phyloP scores from a whole-genome alignment of 2,329 filamentous ascomycete genomes.

The Trichoderma hamatum region DNA sequence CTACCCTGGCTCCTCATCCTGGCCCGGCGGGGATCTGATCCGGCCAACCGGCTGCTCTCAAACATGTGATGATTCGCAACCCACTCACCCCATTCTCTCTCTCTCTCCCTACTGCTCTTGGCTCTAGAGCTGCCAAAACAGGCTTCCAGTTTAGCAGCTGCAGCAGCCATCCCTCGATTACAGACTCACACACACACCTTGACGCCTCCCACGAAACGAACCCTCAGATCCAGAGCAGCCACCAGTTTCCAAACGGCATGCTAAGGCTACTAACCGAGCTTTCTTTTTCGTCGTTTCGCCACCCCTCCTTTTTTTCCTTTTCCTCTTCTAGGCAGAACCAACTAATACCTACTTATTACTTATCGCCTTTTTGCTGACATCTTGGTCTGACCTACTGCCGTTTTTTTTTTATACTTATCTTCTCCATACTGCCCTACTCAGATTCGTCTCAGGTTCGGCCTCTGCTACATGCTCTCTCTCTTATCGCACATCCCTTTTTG shows the following conservation, averaged over 20 bases:
- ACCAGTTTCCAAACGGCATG: neutral
- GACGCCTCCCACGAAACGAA: constrained; percentile 3
- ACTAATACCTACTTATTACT: neutral
- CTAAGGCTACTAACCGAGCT: constrained; percentile 6
- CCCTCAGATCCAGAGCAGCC: neutral
- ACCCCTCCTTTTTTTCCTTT: neutral
- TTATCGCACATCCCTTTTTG: neutral
- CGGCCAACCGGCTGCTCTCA: neutral
- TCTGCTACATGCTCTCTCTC: neutral
- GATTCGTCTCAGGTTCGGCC: neutral
- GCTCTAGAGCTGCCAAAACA: neutral
- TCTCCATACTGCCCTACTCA: neutral
- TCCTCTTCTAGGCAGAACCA: neutral
- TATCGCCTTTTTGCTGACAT: constrained; percentile 3
- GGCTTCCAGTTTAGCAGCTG: neutral
- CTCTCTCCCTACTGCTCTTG: neutral
- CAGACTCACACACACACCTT: neutral
- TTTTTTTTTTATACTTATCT: neutral
- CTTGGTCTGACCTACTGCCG: neutral
- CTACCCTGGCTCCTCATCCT: neutral
- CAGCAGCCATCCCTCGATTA: neutral
- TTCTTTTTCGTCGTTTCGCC: neutral
- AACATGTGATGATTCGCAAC: neutral
- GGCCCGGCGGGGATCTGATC: neutral
- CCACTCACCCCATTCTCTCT: neutral